Evolutionary conservation across 495 filamentous ascomycete species (phyloP), one percentile per base, ranked within the genome.

Genomic region (Penicillium mononematosum): DNA sequence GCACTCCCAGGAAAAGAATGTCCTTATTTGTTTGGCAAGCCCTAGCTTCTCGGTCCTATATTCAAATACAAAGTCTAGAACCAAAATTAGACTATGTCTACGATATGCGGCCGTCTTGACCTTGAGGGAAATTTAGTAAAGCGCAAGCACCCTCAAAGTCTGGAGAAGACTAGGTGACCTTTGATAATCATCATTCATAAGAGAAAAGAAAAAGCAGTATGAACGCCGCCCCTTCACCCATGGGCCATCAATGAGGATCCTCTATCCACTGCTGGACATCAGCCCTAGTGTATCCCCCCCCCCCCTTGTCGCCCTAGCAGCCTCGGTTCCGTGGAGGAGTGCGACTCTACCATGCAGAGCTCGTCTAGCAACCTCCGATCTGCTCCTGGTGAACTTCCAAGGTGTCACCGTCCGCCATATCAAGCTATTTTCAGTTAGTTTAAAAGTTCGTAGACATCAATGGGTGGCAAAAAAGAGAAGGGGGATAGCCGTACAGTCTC

Each of bases 321-420:
- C 24, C 22, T 39, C 32, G 24, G 44, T 27, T 8, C 22, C 20
- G 31, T 43, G 32, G 29, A 24, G 48, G 44, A 24, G 36, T 27
- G 43, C 14, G 29, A 46, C 31, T 41, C 20, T 27, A 34, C 20
- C 29, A 20, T 49, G 25, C 19, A 12, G 17, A 32, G n/a, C 12
- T 24, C 25, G 9, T 46, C 50, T 50, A 75, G 61, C 70, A 80
- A 36, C 87, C 89, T 54, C 94, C 95, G 54, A 98, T 96, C 70
- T 99, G 95, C 70, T 99, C 95, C 65, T 98, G 95, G 75, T 98
- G 95, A 25, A 99, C 95, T 68, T 99, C 95, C 9, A 99, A 84
- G 2, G 90, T 95, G 66, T 99, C 95, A 16, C 95, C 94, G 61
- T 99, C 95, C 62, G 85, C 79, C 94, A 98, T 98, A 34, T 98